phyloP scores from a whole-genome alignment of 1,284 basidiomycete genomes.

The Tremellales sp. region DNA sequence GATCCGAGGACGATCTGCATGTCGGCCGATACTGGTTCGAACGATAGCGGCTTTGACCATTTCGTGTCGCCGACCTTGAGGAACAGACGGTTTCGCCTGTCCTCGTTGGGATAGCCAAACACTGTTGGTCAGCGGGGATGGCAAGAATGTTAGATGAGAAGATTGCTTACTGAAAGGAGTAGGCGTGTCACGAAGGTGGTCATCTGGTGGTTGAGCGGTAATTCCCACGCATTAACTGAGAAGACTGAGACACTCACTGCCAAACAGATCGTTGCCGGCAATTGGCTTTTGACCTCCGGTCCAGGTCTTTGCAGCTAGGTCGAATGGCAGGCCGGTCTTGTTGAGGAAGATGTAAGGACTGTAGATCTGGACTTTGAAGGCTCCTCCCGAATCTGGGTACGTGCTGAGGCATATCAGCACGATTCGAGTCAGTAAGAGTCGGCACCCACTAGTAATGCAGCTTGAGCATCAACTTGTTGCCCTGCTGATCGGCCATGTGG shows the following conservation, averaged over 20 bases:
- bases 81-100: slow-evolving; percentile 77
- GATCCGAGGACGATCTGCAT: slow-evolving; percentile 72
- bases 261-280: slow-evolving; percentile 65
- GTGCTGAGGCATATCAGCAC: slow-evolving; percentile 53
- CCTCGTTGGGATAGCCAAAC: slow-evolving; percentile 75
- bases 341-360: slow-evolving; percentile 90
- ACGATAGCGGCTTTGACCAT: slow-evolving; percentile 85
- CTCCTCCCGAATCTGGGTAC: slow-evolving; percentile 90
- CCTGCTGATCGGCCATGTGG: slow-evolving; percentile 67
- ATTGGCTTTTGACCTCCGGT: slow-evolving; percentile 70
- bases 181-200: slow-evolving; percentile 54
- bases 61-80: slow-evolving; percentile 79
- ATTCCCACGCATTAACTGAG: neutral
- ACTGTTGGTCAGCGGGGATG: slow-evolving; percentile 53
- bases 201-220: slow-evolving; percentile 49
- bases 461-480: slow-evolving; percentile 73
- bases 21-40: slow-evolving; percentile 90
- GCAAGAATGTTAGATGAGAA: neutral
- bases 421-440: slow-evolving; percentile 2
- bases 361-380: slow-evolving; percentile 96
- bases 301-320: slow-evolving; percentile 69
- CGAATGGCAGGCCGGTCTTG: slow-evolving; percentile 85
- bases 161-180: slow-evolving; percentile 68
- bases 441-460: slow-evolving; percentile 80
- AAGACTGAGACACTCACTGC: slow-evolving; percentile 17